These are phyloP conservation scores for Dioscorea zingiberensis DNA, from an alignment of 106 monocot species.

Conservation along the genomic window DNA sequence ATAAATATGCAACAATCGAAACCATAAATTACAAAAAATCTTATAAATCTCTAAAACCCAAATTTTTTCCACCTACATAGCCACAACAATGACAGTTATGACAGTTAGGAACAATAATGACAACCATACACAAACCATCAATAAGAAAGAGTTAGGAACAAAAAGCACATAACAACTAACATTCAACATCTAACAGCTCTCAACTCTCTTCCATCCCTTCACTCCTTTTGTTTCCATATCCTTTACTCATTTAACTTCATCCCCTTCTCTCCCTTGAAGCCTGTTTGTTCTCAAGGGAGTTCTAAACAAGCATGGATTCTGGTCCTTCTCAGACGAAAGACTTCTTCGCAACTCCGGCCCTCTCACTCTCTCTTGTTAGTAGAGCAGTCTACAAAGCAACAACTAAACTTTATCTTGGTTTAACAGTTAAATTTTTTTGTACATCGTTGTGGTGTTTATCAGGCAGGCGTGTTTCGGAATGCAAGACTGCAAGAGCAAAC, in stretches of 20 bases:
- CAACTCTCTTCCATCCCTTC: conserved; percentile 4
- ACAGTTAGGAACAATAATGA: too few species aligned
- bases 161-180: conserved; percentile 36
- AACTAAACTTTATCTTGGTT: not conserved
- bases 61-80: too few species aligned
- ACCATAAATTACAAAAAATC: too few species aligned
- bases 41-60: too few species aligned
- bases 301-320: conserved; percentile 12
- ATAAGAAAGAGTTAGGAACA: too few species aligned
- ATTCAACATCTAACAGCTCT: conserved; percentile 59
- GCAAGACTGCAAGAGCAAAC: conserved; percentile 16
- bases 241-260: not conserved
- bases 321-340: conserved; percentile 18
- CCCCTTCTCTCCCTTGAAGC: not conserved
- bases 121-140: too few species aligned
- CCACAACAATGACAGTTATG: too few species aligned
- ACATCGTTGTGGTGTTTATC: not conserved
- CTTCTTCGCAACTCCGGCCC: conserved; percentile 48
- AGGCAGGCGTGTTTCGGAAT: conserved; percentile 56
- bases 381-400: not conserved
- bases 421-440: not conserved
- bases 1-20: too few species aligned
- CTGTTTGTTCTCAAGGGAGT: not conserved
- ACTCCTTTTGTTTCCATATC: conserved; percentile 23
- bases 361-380: conserved; percentile 67